Evolutionary conservation across 441 rosid species (phyloP).

Genomic region (Arabidopsis hybrid): DNA sequence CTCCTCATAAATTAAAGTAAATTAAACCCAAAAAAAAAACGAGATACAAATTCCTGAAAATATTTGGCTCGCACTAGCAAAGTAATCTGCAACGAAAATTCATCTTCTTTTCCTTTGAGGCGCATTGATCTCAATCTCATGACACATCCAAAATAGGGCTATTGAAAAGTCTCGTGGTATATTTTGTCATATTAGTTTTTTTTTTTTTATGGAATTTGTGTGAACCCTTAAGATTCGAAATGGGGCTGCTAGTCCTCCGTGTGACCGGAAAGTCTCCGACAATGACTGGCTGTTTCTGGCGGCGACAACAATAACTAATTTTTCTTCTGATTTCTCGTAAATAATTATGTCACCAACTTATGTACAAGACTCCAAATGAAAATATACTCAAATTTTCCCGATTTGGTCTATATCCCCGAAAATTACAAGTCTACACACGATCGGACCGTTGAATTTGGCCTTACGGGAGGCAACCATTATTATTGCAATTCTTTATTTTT

Average conservation of each 20-base stretch:
- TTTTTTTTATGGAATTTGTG: neutral
- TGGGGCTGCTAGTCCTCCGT: neutral
- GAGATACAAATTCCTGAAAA: no score
- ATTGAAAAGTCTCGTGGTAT: constrained; percentile 8
- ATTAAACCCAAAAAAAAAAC: no score
- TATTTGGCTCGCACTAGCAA: no score
- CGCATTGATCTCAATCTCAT: neutral
- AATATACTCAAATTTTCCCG: neutral
- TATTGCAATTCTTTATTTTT: no score
- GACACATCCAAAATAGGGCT: neutral
- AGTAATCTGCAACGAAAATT: neutral
- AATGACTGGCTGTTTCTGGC: constrained; percentile 13
- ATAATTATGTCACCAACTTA: neutral
- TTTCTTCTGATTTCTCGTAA: neutral
- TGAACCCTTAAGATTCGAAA: constrained; percentile 32
- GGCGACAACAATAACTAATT: constrained; percentile 9
- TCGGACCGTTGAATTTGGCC: constrained; percentile 11
- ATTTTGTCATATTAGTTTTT: neutral
- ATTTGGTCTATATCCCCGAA: neutral
- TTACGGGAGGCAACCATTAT: neutral
- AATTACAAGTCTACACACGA: neutral
- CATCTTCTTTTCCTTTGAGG: neutral
- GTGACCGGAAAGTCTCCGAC: constrained; percentile 29
- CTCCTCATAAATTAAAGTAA: no score
- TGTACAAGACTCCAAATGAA: neutral